Conservation (phyloP, 108 stramenopile species). For the Cylindrotheca closterium region DNA sequence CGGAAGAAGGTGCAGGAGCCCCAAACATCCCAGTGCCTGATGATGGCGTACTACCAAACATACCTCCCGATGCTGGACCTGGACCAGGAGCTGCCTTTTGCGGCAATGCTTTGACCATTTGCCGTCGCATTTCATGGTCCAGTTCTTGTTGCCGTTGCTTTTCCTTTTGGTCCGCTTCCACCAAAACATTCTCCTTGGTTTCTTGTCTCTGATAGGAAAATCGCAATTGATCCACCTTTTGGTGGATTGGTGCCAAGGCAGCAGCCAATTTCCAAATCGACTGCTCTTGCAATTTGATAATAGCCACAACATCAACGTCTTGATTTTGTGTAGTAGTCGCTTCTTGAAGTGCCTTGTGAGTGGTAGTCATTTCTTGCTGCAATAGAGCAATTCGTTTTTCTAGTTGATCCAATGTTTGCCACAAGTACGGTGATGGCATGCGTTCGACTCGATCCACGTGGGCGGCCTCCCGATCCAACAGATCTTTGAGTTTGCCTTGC, state of each 20-base stretch:
- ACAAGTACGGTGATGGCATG: constrained; percentile 79
- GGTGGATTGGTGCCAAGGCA: constrained; percentile 46
- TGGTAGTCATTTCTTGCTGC: constrained; percentile 17
- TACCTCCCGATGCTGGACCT: constrained; percentile 21
- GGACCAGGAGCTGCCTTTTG: constrained; percentile 29
- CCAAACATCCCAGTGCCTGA: constrained; percentile 38
- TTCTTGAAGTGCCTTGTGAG: constrained; percentile 20
- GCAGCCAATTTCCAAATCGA: constrained; percentile 48
- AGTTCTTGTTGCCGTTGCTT: constrained; percentile 44
- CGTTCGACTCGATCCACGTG: constrained; percentile 69
- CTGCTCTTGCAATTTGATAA: constrained; percentile 48
- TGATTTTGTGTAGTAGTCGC: constrained; percentile 28
- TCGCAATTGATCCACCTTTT: constrained; percentile 54
- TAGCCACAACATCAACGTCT: constrained; percentile 33
- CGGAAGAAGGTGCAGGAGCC: constrained; percentile 39
- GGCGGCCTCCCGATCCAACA: constrained; percentile 60
- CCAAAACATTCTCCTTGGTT: constrained; percentile 57
- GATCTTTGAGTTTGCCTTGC: constrained; percentile 28
- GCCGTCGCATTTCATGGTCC: constrained; percentile 49
- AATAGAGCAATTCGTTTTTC: constrained; percentile 46
- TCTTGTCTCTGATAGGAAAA: constrained; percentile 40
- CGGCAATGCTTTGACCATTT: constrained; percentile 40
- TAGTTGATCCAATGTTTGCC: constrained; percentile 60
- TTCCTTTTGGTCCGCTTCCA: constrained; percentile 54
- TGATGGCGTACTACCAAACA: constrained; percentile 30